Conservation (phyloP, 495 filamentous ascomycete species). For the Clavariopsis aquatica region DNA sequence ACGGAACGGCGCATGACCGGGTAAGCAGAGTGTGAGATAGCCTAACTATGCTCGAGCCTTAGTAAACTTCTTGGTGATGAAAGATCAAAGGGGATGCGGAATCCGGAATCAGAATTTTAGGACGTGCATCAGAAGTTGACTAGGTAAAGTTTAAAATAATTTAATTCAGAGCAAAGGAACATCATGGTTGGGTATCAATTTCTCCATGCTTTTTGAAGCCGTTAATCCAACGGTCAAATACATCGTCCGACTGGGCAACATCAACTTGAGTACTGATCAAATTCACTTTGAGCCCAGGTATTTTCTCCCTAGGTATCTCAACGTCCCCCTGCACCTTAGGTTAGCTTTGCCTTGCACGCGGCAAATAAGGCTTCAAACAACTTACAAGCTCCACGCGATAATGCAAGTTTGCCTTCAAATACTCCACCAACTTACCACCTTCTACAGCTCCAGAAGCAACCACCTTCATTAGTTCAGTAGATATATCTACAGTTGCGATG, state of each 20-base stretch:
- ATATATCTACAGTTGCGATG: conserved; percentile 58
- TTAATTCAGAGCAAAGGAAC: too few species aligned
- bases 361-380: neutral
- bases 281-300: conserved; percentile 41
- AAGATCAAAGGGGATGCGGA: too few species aligned
- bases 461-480: conserved; percentile 50
- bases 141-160: too few species aligned
- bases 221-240: conserved; percentile 17
- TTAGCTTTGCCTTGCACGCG: neutral
- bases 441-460: conserved; percentile 45
- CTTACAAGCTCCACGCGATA: conserved; percentile 45
- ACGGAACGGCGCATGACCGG: neutral
- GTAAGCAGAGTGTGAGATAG: neutral
- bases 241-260: conserved; percentile 23
- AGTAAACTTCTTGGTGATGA: too few species aligned
- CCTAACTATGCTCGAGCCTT: neutral
- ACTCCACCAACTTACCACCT: conserved; percentile 45
- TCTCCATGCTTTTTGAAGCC: conserved; percentile 22
- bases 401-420: conserved; percentile 50
- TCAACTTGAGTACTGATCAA: conserved; percentile 43
- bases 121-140: too few species aligned
- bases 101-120: too few species aligned
- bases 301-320: conserved; percentile 37
- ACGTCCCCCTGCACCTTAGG: conserved; percentile 39
- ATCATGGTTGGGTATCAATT: conserved; percentile 1